Conservation (phyloP, 768 basidiomycete species). For the Crepidotus variabilis region DNA sequence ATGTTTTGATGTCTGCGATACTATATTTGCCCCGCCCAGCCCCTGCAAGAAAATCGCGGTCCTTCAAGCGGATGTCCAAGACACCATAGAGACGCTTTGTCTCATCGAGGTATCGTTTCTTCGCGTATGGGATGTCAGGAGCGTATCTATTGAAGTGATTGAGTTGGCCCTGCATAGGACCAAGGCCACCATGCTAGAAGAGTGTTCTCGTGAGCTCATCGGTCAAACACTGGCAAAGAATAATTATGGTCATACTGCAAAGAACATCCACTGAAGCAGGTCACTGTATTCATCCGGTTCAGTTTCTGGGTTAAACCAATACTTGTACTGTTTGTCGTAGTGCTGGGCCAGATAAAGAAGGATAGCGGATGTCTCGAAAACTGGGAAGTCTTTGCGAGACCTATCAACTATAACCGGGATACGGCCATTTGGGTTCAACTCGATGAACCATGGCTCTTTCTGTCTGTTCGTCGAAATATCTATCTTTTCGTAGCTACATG, state of each 20-base stretch:
- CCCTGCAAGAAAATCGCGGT: slow-evolving; percentile 80
- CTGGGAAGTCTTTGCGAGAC: slow-evolving; percentile 53
- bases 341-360: slow-evolving; percentile 75
- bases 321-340: slow-evolving; percentile 73
- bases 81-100: slow-evolving; percentile 82
- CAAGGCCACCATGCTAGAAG: slow-evolving; percentile 69
- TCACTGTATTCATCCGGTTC: slow-evolving; percentile 64
- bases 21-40: slow-evolving; percentile 61
- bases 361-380: slow-evolving; percentile 82
- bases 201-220: background rate
- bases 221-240: background rate
- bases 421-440: slow-evolving; percentile 68
- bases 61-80: slow-evolving; percentile 70
- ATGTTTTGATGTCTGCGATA: slow-evolving; percentile 69
- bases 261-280: slow-evolving; percentile 85
- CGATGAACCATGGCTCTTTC: slow-evolving; percentile 78
- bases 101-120: slow-evolving; percentile 76
- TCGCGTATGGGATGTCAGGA: slow-evolving; percentile 65
- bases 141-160: slow-evolving; percentile 68
- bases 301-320: slow-evolving; percentile 58
- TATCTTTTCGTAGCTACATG: slow-evolving; percentile 45
- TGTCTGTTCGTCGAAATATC: slow-evolving; percentile 64
- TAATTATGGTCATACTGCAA: slow-evolving; percentile 44
- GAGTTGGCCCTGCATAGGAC: slow-evolving; percentile 89
- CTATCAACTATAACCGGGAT: slow-evolving; percentile 69